phyloP scores from a whole-genome alignment of 192 early-diverging fungal genomes.

The Coemansia sp. region DNA sequence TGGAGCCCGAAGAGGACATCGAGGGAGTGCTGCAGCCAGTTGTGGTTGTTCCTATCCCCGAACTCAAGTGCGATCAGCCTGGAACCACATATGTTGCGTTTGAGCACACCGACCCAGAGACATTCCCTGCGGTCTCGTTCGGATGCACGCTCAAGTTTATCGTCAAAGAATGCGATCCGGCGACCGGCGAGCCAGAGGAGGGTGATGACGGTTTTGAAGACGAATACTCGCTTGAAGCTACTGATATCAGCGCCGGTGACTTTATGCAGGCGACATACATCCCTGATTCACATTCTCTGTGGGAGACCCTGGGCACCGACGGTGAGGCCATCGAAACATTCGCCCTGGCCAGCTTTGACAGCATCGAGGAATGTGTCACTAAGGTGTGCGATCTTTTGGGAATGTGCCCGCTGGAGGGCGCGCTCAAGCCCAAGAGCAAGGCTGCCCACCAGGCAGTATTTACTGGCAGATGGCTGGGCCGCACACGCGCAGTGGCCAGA shows the following conservation, averaged over 20 bases:
- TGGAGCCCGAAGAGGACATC: conserved; percentile 71
- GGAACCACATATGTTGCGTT: conserved; percentile 85
- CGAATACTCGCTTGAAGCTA: conserved; percentile 89
- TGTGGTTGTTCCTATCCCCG: conserved; percentile 68
- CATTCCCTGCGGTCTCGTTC: conserved; percentile 60
- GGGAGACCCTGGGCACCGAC: conserved; percentile 75
- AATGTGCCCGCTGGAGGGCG: conserved; percentile 81
- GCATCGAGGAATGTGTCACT: conserved; percentile 43
- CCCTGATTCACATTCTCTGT: conserved; percentile 72
- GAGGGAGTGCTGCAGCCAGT: conserved; percentile 63
- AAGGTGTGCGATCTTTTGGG: conserved; percentile 76
- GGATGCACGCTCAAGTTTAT: conserved; percentile 84
- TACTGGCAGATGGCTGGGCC: conserved; percentile 86
- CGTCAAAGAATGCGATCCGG: conserved; percentile 94
- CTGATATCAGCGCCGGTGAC: conserved; percentile 81
- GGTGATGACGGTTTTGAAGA: conserved; percentile 90
- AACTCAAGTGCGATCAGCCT: conserved; percentile 76
- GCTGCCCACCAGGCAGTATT: conserved; percentile 83
- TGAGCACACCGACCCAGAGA: conserved; percentile 57
- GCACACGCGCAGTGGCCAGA: conserved; percentile 68
- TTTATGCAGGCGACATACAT: conserved; percentile 88
- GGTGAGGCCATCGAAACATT: conserved; percentile 85
- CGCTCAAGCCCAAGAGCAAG: conserved; percentile 66
- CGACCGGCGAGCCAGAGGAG: conserved; percentile 82
- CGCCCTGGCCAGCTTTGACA: conserved; percentile 70